A percentile compares a stretch with the other conserved stretches of the same genome.
phyloP scores from a whole-genome alignment of 305 asterid species.

The Lippia alba region DNA sequence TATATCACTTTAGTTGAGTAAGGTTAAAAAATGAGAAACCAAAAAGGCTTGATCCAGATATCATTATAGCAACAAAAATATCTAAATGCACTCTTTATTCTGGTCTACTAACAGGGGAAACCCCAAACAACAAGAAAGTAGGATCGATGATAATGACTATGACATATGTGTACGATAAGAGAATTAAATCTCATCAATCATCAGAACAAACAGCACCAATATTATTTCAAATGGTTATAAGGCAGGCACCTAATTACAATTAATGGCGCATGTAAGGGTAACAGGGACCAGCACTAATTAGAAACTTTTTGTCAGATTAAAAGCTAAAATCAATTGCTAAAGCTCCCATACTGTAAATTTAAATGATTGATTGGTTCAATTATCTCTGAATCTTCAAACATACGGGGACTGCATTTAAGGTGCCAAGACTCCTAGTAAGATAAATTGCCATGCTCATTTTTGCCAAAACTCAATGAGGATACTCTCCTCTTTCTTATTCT shows the following conservation, averaged over 20 bases:
- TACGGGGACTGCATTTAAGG: neutral
- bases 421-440: neutral
- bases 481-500: neutral
- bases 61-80: conserved; percentile 15
- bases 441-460: conserved; percentile 13
- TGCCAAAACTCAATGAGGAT: conserved; percentile 2
- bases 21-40: conserved; percentile 8
- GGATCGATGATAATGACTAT: neutral
- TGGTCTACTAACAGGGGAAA: conserved; percentile 5
- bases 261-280: neutral
- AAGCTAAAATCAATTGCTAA: neutral
- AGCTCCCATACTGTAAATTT: conserved; percentile 9
- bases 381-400: no score
- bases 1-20: conserved; percentile 1
- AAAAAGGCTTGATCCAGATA: neutral
- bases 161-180: neutral
- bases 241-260: neutral
- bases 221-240: neutral
- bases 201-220: neutral
- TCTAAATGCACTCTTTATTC: conserved; percentile 12
- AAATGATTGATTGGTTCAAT: no score
- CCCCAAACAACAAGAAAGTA: neutral
- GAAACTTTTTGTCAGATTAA: neutral
- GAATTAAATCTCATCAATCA: neutral
- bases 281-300: conserved; percentile 3